phyloP scores from a whole-genome alignment of 495 filamentous ascomycete genomes.

The Neurospora terricola region DNA sequence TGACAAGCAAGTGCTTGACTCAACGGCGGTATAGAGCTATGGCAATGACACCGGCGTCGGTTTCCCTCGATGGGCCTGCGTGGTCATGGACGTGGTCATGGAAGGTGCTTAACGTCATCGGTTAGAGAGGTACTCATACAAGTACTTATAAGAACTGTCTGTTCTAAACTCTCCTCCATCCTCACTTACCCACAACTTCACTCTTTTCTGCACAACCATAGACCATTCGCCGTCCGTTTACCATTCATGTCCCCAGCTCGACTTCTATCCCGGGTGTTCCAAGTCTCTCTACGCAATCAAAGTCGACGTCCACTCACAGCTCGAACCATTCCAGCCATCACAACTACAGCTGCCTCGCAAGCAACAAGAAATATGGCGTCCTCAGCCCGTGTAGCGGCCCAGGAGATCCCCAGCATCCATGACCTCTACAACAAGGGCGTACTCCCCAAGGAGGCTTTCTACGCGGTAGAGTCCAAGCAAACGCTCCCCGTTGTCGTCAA shows the following conservation, averaged over 20 bases:
- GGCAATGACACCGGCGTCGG: neutral
- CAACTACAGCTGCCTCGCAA: neutral
- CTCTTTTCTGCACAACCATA: neutral
- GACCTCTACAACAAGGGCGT: constrained; percentile 43
- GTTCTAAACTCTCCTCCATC: neutral
- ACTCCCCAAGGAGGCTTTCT: constrained; percentile 20
- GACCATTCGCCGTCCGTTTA: neutral
- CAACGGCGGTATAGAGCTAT: neutral
- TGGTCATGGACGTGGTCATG: neutral
- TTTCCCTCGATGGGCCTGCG: neutral
- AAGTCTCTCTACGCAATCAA: neutral
- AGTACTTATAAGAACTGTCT: neutral
- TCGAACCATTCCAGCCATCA: neutral
- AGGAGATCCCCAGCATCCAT: constrained; percentile 56
- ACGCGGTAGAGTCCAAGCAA: constrained; percentile 2
- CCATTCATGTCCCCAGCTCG: neutral
- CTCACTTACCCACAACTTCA: neutral
- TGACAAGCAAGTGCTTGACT: neutral
- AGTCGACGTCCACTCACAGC: neutral
- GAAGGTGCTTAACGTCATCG: neutral
- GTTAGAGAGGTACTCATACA: neutral
- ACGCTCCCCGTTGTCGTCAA: constrained; percentile 5
- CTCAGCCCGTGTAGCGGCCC: neutral
- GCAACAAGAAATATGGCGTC: neutral
- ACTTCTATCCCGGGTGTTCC: neutral